Percentiles rank a stretch among this genome's conserved stretches.
Evolutionary conservation across 208 protist genomes (phyloP).

Genomic region (Trypanosoma brucei): DNA sequence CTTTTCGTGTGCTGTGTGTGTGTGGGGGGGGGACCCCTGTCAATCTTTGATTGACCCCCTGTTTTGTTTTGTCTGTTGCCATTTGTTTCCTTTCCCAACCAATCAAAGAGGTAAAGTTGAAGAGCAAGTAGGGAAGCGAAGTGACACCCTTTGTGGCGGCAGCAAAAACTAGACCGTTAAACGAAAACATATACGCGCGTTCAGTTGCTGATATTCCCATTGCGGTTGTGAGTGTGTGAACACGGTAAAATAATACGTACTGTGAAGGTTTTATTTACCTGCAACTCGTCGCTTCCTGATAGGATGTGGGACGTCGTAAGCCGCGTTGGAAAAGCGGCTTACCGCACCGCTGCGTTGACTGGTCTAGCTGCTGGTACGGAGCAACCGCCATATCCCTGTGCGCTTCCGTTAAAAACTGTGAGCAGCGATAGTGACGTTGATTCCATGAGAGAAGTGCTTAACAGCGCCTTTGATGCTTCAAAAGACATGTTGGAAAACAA

Average conservation of each 20-base stretch:
- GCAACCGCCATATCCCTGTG: constrained; percentile 81
- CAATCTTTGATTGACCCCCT: too few relatives aligned
- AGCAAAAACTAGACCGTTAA: background rate
- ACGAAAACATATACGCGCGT: too few relatives aligned
- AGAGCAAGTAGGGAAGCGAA: background rate
- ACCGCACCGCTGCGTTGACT: constrained; percentile 70
- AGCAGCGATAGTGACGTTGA: constrained; percentile 38
- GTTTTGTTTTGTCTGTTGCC: too few relatives aligned
- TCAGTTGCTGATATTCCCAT: too few relatives aligned
- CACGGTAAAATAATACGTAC: background rate
- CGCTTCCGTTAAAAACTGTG: constrained; percentile 62
- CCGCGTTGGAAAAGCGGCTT: constrained; percentile 61
- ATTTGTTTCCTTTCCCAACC: constrained; percentile 7
- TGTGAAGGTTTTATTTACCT: background rate
- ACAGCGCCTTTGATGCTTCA: constrained; percentile 44
- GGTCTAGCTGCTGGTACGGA: constrained; percentile 66
- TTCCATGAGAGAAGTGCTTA: constrained; percentile 42
- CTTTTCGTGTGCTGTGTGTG: too few relatives aligned
- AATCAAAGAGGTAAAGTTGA: constrained; percentile 9
- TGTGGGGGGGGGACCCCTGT: too few relatives aligned
- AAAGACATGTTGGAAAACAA: constrained; percentile 60
- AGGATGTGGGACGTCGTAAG: constrained; percentile 71
- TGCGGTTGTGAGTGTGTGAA: too few relatives aligned
- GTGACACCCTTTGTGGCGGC: background rate
- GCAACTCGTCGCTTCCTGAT: background rate